These are phyloP conservation scores for Trichoderma gamsii DNA, from an alignment of 495 filamentous ascomycete species.

Conservation along the genomic window DNA sequence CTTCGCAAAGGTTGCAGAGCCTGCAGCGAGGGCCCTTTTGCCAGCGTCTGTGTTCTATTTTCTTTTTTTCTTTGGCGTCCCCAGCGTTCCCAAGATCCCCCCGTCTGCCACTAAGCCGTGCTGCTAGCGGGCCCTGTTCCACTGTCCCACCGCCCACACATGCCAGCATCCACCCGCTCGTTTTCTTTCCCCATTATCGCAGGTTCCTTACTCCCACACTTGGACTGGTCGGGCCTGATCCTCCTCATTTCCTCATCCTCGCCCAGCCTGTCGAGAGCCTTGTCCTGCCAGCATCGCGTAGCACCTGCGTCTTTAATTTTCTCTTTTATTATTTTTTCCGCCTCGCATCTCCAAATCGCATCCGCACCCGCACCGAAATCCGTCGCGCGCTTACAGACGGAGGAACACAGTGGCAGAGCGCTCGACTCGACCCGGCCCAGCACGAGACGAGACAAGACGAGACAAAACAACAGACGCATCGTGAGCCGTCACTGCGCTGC, in stretches of 20 bases:
- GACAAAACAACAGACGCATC: neutral
- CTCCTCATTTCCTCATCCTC: constrained; percentile 2
- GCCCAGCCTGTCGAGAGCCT: neutral
- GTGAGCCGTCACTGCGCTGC: neutral
- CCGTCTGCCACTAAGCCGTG: neutral
- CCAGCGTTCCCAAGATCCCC: neutral
- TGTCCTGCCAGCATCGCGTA: constrained; percentile 3
- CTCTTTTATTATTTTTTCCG: neutral
- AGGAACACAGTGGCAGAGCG: neutral
- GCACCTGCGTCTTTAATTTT: neutral
- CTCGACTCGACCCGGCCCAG: neutral
- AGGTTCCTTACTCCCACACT: neutral
- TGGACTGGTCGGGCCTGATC: neutral
- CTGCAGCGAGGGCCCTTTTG: neutral
- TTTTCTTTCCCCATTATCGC: constrained; percentile 8
- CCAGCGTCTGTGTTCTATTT: neutral
- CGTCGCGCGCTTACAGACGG: neutral
- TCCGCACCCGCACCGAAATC: neutral
- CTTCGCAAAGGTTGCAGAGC: neutral
- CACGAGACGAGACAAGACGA: constrained; percentile 1
- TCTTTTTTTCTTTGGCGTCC: neutral
- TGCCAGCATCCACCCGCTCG: neutral
- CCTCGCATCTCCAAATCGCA: neutral
- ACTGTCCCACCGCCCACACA: neutral
- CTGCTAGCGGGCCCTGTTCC: constrained; percentile 6